Evolutionary conservation across 805 yeast genomes (phyloP).

Genomic region (Yarrowia sp.): DNA sequence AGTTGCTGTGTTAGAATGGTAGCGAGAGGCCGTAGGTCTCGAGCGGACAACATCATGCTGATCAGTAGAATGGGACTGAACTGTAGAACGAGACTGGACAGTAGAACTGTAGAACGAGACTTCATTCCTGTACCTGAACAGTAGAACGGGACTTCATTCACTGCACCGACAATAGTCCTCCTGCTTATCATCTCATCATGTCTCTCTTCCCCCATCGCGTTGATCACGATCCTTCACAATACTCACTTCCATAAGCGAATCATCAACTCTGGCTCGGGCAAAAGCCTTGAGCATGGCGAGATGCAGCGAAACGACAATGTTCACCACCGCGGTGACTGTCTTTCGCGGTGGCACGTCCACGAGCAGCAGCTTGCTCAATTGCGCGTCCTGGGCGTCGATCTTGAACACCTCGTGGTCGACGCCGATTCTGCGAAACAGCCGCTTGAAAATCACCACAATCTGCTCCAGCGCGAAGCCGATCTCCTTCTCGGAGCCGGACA

Average conservation of each 20-base stretch:
- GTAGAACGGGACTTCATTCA: no score
- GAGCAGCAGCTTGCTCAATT: background rate
- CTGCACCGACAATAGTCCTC: no score
- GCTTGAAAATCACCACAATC: conserved; percentile 21
- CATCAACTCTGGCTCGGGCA: background rate
- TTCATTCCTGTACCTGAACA: no score
- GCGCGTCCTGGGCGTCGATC: background rate
- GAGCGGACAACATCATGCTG: no score
- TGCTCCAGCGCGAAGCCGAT: conserved; percentile 6
- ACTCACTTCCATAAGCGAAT: conserved; percentile 4
- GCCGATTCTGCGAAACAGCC: background rate
- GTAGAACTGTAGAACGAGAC: no score
- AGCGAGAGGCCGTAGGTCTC: no score
- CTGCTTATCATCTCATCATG: no score
- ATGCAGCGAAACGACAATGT: conserved; percentile 11
- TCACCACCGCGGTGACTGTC: conserved; percentile 1
- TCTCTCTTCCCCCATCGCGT: no score
- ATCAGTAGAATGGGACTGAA: no score
- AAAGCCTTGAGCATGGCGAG: conserved; percentile 19
- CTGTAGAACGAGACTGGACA: no score
- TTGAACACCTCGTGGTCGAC: conserved; percentile 9
- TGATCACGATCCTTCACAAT: no score
- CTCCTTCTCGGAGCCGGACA: conserved; percentile 6
- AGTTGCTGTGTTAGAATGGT: conserved; percentile 23
- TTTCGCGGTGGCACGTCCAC: conserved; percentile 18